These are phyloP conservation scores for Microbotryum scabiosae DNA, from an alignment of 1,284 basidiomycete species.

Conservation along the genomic window DNA sequence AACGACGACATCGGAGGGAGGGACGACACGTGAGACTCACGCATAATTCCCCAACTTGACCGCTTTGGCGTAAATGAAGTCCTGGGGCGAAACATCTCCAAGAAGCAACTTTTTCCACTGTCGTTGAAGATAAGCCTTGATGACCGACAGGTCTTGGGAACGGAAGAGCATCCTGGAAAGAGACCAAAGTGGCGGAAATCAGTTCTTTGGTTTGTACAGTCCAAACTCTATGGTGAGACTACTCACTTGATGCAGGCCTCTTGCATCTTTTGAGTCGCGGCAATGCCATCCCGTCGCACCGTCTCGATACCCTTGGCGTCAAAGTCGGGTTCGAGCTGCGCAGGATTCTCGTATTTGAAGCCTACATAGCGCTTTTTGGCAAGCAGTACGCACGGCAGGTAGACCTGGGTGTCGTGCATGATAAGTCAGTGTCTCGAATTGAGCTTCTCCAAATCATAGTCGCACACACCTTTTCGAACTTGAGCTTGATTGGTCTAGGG, in stretches of 20 bases:
- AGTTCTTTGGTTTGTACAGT: too few species aligned
- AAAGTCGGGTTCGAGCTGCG: slow-evolving; percentile 70
- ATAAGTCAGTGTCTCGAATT: neutral
- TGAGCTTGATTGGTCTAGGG: slow-evolving; percentile 84
- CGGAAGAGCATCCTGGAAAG: slow-evolving; percentile 68
- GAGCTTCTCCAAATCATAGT: neutral
- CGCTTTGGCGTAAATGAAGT: slow-evolving; percentile 91
- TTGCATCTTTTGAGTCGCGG: slow-evolving; percentile 79
- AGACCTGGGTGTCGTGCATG: slow-evolving; percentile 53
- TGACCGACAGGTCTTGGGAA: slow-evolving; percentile 72
- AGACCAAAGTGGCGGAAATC: too few species aligned
- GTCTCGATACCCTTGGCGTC: slow-evolving; percentile 99
- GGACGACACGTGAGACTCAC: slow-evolving; percentile 42
- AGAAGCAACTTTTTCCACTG: slow-evolving; percentile 81
- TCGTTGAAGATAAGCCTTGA: slow-evolving; percentile 78
- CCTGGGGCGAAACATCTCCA: slow-evolving; percentile 69
- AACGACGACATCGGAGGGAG: neutral
- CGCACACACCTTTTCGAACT: slow-evolving; percentile 79
- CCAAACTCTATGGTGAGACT: too few species aligned
- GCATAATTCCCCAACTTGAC: slow-evolving; percentile 86
- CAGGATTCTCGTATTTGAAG: slow-evolving; percentile 79
- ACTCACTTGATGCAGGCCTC: slow-evolving; percentile 74
- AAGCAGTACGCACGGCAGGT: slow-evolving; percentile 83
- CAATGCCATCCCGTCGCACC: slow-evolving; percentile 79
- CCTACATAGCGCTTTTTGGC: slow-evolving; percentile 97